Evolutionary conservation across 129 eudicot species (phyloP).

Genomic region (Smallanthus sonchifolius): DNA sequence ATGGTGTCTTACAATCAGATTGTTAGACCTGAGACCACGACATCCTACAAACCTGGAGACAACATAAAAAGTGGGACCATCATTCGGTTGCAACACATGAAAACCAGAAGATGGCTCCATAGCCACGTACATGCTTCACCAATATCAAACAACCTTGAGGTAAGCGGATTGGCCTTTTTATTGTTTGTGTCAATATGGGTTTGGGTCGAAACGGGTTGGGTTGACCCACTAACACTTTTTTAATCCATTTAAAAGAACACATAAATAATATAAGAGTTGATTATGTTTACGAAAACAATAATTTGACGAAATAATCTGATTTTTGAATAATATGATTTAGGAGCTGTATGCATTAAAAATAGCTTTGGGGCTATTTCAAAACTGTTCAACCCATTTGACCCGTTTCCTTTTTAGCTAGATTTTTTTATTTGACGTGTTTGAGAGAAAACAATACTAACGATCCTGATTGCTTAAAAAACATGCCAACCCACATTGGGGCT

Average conservation of each 20-base stretch:
- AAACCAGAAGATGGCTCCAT: conserved; percentile 91
- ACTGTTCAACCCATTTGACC: neutral
- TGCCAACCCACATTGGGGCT: neutral
- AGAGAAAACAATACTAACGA: neutral
- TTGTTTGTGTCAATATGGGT: conserved; percentile 1
- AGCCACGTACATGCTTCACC: conserved; percentile 98
- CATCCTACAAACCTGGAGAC: conserved; percentile 74
- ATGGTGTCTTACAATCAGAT: conserved; percentile 39
- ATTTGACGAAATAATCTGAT: neutral
- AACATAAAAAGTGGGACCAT: conserved; percentile 64
- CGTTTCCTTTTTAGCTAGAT: neutral
- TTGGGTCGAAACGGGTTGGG: neutral
- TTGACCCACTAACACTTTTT: neutral
- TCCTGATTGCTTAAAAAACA: neutral
- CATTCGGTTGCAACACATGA: conserved; percentile 88
- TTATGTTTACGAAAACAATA: neutral
- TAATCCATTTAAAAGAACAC: neutral
- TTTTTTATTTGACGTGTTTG: neutral
- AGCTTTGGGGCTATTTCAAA: too few relatives aligned
- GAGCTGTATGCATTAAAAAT: neutral
- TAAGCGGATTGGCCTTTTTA: conserved; percentile 26
- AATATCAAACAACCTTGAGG: conserved; percentile 89
- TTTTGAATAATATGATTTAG: neutral
- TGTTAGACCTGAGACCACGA: conserved; percentile 57
- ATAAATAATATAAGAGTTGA: neutral